phyloP scores from a whole-genome alignment of 2,329 filamentous ascomycete species.

The Trichoderma asperellum region DNA sequence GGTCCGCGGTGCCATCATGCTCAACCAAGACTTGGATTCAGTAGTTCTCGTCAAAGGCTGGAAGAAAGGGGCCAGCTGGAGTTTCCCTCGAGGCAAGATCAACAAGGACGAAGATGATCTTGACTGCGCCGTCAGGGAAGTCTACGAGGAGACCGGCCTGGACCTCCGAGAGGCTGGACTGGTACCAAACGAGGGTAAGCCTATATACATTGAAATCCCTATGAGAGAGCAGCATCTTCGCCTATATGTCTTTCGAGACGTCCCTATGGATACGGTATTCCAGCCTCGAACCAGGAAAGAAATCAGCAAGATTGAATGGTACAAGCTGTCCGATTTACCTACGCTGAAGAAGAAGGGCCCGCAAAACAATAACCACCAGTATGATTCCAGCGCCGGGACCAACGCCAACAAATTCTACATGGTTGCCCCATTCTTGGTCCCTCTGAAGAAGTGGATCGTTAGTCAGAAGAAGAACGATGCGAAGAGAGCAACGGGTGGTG shows the following conservation, averaged over 20 bases:
- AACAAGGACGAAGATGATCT: constrained; percentile 95
- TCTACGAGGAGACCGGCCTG: constrained; percentile 94
- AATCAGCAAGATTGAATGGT: constrained; percentile 97
- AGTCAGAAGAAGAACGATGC: constrained; percentile 77
- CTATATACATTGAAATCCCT: constrained; percentile 84
- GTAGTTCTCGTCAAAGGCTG: constrained; percentile 94
- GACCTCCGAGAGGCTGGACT: constrained; percentile 78
- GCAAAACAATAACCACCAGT: constrained; percentile 49
- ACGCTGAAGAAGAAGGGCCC: constrained; percentile 73
- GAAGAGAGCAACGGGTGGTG: constrained; percentile 46
- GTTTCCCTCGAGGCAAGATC: constrained; percentile 95
- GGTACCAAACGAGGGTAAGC: constrained; percentile 69
- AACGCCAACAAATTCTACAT: constrained; percentile 94
- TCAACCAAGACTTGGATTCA: constrained; percentile 93
- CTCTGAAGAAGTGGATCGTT: constrained; percentile 87
- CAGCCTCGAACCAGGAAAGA: constrained; percentile 92
- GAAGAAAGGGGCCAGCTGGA: constrained; percentile 97
- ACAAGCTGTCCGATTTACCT: constrained; percentile 84
- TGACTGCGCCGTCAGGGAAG: constrained; percentile 90
- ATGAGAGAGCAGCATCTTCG: constrained; percentile 93
- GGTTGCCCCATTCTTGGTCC: constrained; percentile 89
- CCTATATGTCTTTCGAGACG: constrained; percentile 87
- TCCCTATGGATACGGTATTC: constrained; percentile 85
- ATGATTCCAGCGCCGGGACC: constrained; percentile 57
- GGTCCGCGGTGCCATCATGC: constrained; percentile 88